Conservation (phyloP, 495 filamentous ascomycete species). For the Friedmanniomyces endolithicus region DNA sequence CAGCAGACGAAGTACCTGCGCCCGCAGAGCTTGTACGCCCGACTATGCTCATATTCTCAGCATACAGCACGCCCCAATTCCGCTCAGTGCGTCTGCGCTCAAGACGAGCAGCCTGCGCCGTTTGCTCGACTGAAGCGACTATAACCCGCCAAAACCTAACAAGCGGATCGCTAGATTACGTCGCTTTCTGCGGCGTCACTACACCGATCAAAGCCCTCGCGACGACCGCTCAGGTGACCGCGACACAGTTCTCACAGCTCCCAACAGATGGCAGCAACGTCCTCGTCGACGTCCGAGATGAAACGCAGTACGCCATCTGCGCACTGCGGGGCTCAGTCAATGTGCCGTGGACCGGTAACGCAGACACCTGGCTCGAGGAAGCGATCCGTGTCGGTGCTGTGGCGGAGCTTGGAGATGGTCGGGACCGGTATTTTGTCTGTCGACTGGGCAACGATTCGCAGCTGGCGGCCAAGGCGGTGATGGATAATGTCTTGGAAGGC, state of each 20-base stretch:
- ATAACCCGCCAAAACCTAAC: constrained; percentile 50
- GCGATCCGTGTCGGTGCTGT: constrained; percentile 13
- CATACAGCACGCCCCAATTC: constrained; percentile 55
- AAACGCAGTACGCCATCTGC: constrained; percentile 73
- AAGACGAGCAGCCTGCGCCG: constrained; percentile 54
- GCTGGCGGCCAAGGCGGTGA: constrained; percentile 56
- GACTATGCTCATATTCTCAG: constrained; percentile 60
- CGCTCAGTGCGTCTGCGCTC: constrained; percentile 58
- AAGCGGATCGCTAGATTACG: constrained; percentile 59
- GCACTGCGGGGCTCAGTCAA: constrained; percentile 62
- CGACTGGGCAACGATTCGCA: constrained; percentile 85
- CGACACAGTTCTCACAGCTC: constrained; percentile 34
- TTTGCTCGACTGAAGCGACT: constrained; percentile 51
- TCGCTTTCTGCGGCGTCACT: constrained; percentile 58
- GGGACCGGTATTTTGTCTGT: constrained; percentile 51
- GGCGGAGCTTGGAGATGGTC: constrained; percentile 1
- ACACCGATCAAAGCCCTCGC: constrained; percentile 39
- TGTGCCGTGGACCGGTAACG: constrained; percentile 49
- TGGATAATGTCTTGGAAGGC: constrained; percentile 48
- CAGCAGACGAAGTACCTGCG: not conserved
- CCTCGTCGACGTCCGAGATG: constrained; percentile 72
- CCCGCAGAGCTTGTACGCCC: constrained; percentile 24
- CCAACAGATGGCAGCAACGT: constrained; percentile 34
- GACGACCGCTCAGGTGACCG: constrained; percentile 50
- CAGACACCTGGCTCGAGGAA: constrained; percentile 8